Evolutionary conservation across 306 rosid species (phyloP).

Genomic region (Prinsepia uniflora): DNA sequence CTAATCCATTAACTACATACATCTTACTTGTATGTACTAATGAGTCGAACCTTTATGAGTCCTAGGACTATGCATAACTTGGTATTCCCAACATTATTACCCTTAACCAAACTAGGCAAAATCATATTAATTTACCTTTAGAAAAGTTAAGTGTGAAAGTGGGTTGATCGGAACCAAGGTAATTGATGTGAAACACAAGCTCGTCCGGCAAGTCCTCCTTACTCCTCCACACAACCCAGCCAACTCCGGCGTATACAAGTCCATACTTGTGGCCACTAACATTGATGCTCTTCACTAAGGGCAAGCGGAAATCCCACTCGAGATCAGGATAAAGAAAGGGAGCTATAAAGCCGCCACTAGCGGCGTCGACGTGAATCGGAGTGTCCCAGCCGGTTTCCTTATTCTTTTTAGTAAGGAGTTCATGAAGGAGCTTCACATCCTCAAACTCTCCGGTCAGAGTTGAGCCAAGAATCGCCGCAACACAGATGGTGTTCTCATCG

Average conservation of each 20-base stretch:
- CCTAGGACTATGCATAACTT: too few relatives aligned
- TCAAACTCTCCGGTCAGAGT: constrained; percentile 89
- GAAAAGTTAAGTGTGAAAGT: constrained; percentile 93
- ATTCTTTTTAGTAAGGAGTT: constrained; percentile 64
- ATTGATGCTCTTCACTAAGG: constrained; percentile 76
- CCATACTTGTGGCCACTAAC: constrained; percentile 95
- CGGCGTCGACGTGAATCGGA: constrained; percentile 79
- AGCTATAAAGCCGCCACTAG: constrained; percentile 86
- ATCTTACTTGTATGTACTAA: too few relatives aligned
- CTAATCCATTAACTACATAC: too few relatives aligned
- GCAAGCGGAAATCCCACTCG: constrained; percentile 81
- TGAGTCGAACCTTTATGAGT: too few relatives aligned
- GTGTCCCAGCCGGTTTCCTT: constrained; percentile 69
- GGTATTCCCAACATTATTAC: too few relatives aligned
- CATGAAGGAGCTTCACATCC: constrained; percentile 73
- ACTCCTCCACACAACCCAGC: constrained; percentile 91
- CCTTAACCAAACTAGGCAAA: too few relatives aligned
- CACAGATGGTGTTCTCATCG: constrained; percentile 95
- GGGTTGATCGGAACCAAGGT: constrained; percentile 93
- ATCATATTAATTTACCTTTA: constrained; percentile 43
- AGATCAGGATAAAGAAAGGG: constrained; percentile 74
- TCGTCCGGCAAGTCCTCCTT: constrained; percentile 78
- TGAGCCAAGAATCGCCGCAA: constrained; percentile 90
- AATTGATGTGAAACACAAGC: constrained; percentile 80
- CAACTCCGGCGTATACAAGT: constrained; percentile 86